Conservation (phyloP, 495 filamentous ascomycete genomes). For the Neurospora africana region DNA sequence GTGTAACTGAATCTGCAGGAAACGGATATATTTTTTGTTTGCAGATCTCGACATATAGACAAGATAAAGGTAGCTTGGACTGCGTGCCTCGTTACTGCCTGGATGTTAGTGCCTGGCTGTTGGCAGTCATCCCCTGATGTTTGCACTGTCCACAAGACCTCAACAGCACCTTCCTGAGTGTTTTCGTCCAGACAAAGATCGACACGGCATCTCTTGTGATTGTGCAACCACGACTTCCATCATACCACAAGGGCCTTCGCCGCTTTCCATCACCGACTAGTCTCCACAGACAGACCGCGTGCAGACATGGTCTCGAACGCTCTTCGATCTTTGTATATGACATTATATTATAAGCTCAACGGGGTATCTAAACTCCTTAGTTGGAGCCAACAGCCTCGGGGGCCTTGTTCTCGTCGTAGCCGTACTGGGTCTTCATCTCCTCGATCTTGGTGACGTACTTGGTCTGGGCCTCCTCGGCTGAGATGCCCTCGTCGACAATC, state of each 20-base stretch:
- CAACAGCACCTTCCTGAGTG: not conserved
- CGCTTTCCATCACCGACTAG: not conserved
- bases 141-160: not conserved
- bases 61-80: not conserved
- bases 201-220: not conserved
- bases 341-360: not conserved
- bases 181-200: not conserved
- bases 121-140: not conserved
- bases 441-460: conserved; percentile 65
- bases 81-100: not conserved
- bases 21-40: not conserved
- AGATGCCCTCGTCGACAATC: conserved; percentile 46
- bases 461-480: conserved; percentile 54
- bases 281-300: not conserved
- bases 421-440: conserved; percentile 56
- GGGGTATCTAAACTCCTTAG: not conserved
- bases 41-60: not conserved
- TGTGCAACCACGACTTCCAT: not conserved
- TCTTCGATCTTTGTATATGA: not conserved
- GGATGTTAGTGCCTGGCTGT: no score
- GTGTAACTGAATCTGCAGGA: not conserved
- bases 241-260: not conserved
- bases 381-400: conserved; percentile 40
- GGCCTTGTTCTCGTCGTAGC: conserved; percentile 44
- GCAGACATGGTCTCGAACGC: not conserved